A percentile compares a stretch with the other conserved stretches of the same genome.
These are phyloP conservation scores for Trichoderma semiorbis DNA, from an alignment of 2,329 filamentous ascomycete species.

Conservation along the genomic window DNA sequence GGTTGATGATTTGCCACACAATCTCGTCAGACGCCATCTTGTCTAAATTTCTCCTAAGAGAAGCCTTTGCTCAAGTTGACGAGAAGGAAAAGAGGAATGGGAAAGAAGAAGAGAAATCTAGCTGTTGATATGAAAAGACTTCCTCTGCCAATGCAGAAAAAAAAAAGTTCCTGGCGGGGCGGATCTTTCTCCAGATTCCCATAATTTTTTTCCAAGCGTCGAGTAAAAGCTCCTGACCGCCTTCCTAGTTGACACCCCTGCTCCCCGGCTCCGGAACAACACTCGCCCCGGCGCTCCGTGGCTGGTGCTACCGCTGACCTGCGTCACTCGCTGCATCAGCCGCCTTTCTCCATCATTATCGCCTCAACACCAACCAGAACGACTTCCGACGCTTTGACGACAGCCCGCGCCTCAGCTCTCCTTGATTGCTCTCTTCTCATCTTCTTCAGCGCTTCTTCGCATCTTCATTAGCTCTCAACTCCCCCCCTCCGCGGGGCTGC, in stretches of 20 bases:
- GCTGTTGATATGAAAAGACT: conserved; percentile 7
- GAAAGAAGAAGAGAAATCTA: conserved; percentile 2
- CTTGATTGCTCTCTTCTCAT: neutral
- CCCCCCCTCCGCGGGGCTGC: conserved; percentile 20
- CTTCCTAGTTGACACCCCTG: conserved; percentile 19
- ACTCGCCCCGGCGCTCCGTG: neutral
- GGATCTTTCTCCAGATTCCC: conserved; percentile 19
- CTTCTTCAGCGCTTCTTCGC: neutral
- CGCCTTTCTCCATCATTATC: neutral
- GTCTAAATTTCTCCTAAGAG: conserved; percentile 4
- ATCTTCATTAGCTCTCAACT: neutral
- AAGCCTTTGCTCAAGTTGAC: neutral
- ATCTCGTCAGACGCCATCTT: conserved; percentile 91
- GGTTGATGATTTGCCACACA: conserved; percentile 94
- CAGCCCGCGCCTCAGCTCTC: neutral
- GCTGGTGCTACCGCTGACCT: neutral
- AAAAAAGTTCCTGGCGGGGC: conserved; percentile 23
- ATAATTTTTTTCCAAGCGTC: conserved; percentile 23
- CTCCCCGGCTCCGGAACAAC: conserved; percentile 21
- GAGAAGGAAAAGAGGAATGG: neutral
- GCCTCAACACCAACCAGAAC: conserved; percentile 10
- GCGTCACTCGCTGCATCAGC: conserved; percentile 18
- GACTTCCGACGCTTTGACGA: neutral
- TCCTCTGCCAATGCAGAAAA: conserved; percentile 14
- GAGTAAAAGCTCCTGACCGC: conserved; percentile 23